Percentiles rank a stretch among this genome's conserved stretches.
These are phyloP conservation scores for Xylariales sp. DNA, from an alignment of 2,329 filamentous ascomycete genomes.

Conservation along the genomic window DNA sequence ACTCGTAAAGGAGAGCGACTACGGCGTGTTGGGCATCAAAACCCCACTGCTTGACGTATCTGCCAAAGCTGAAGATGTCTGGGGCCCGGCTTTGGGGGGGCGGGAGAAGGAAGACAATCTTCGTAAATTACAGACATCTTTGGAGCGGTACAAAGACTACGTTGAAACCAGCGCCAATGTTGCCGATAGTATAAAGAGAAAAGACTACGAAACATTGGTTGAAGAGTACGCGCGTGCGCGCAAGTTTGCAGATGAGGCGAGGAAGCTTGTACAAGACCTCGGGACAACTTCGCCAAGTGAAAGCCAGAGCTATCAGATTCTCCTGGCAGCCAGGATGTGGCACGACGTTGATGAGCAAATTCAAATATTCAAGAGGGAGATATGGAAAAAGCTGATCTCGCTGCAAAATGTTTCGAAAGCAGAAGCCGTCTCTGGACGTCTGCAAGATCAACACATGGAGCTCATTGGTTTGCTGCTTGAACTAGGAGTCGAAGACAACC, in stretches of 20 bases:
- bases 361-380: conserved; percentile 78
- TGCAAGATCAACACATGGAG: conserved; percentile 84
- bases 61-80: conserved; percentile 93
- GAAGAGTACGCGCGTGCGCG: conserved; percentile 85
- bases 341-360: conserved; percentile 86
- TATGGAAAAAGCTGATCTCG: conserved; percentile 77
- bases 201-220: conserved; percentile 82
- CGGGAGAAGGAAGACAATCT: conserved; percentile 86
- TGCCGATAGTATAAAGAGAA: conserved; percentile 80
- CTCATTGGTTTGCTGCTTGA: conserved; percentile 87
- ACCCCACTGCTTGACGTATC: conserved; percentile 82
- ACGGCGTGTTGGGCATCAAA: conserved; percentile 84
- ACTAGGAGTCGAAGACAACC: conserved; percentile 90
- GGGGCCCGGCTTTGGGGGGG: conserved; percentile 89
- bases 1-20: conserved; percentile 86
- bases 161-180: conserved; percentile 77
- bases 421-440: conserved; percentile 44
- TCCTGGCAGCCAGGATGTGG: conserved; percentile 93
- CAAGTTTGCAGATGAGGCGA: conserved; percentile 74
- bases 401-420: conserved; percentile 54
- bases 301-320: conserved; percentile 75
- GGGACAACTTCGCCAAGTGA: conserved; percentile 62
- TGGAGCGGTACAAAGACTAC: conserved; percentile 76
- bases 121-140: conserved; percentile 68
- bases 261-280: conserved; percentile 57